These are phyloP conservation scores for Ceratobasidium papillatum DNA, from an alignment of 1,284 basidiomycete genomes.

Conservation along the genomic window DNA sequence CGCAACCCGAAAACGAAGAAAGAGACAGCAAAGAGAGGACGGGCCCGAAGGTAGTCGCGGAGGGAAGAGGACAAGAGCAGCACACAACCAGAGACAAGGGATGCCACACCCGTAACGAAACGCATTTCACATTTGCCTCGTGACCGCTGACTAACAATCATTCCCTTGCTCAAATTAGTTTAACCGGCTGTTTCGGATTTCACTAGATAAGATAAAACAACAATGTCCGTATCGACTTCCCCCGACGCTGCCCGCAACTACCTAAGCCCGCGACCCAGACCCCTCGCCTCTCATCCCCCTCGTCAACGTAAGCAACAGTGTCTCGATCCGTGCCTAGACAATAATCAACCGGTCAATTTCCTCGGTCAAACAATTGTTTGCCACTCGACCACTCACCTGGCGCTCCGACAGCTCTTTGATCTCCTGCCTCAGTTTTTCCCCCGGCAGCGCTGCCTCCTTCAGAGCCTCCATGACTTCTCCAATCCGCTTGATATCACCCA, in stretches of 20 bases:
- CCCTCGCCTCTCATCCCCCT: constrained; percentile 58
- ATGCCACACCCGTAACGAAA: constrained; percentile 29
- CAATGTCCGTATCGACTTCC: not conserved
- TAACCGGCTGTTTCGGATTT: constrained; percentile 28
- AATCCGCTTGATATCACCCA: constrained; percentile 60
- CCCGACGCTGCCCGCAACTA: constrained; percentile 1
- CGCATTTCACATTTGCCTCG: constrained; percentile 31
- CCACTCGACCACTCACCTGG: constrained; percentile 61
- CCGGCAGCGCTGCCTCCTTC: constrained; percentile 60
- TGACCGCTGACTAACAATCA: constrained; percentile 31
- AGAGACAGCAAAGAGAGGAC: constrained; percentile 34
- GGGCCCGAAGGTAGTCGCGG: constrained; percentile 12
- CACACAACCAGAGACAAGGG: constrained; percentile 25
- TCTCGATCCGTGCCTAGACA: constrained; percentile 76
- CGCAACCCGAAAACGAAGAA: constrained; percentile 41
- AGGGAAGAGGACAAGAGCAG: constrained; percentile 10
- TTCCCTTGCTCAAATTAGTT: constrained; percentile 8
- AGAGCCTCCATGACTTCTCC: constrained; percentile 70
- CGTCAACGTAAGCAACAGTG: constrained; percentile 63
- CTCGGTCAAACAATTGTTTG: not conserved
- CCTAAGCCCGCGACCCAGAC: constrained; percentile 11
- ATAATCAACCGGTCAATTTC: constrained; percentile 23
- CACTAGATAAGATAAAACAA: constrained; percentile 11
- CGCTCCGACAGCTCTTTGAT: constrained; percentile 69
- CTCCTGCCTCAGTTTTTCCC: constrained; percentile 72